phyloP scores from a whole-genome alignment of 108 stramenopile species.

The Cyclotella kingstonii region DNA sequence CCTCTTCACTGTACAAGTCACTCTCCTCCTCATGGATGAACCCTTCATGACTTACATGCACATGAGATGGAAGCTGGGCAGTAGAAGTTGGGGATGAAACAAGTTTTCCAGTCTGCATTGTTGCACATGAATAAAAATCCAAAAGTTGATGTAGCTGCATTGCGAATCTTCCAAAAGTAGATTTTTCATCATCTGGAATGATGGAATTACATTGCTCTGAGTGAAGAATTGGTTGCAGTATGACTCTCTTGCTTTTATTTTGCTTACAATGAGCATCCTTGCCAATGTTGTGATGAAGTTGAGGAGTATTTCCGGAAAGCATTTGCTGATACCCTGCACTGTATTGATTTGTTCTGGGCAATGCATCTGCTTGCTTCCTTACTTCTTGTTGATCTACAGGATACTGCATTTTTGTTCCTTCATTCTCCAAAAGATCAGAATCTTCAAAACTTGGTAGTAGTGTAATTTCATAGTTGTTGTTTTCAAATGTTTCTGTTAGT shows the following conservation, averaged over 20 bases:
- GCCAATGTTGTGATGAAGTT: conserved; percentile 9
- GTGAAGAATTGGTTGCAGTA: neutral
- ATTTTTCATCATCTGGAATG: neutral
- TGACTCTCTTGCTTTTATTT: neutral
- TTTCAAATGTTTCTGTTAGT: conserved; percentile 1
- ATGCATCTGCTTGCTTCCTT: neutral
- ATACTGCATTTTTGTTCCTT: conserved; percentile 8
- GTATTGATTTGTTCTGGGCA: neutral
- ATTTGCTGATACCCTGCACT: neutral
- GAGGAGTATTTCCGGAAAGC: neutral
- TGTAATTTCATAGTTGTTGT: conserved; percentile 3
- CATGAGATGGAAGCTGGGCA: neutral
- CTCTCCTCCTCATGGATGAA: neutral
- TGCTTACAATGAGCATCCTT: neutral
- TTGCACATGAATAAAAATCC: neutral
- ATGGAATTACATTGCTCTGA: neutral
- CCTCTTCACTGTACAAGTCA: neutral
- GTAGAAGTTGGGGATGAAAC: conserved; percentile 1
- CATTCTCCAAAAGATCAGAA: conserved; percentile 2
- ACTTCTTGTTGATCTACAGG: conserved; percentile 9
- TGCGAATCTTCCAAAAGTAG: conserved; percentile 1
- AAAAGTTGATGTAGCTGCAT: neutral
- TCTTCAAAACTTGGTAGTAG: conserved; percentile 7
- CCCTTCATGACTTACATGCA: neutral
- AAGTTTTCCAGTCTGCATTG: neutral